A percentile compares a stretch with the other conserved stretches of the same genome.
These are phyloP conservation scores for Fusarium sp. DNA, from an alignment of 2,329 filamentous ascomycete species.

Conservation along the genomic window DNA sequence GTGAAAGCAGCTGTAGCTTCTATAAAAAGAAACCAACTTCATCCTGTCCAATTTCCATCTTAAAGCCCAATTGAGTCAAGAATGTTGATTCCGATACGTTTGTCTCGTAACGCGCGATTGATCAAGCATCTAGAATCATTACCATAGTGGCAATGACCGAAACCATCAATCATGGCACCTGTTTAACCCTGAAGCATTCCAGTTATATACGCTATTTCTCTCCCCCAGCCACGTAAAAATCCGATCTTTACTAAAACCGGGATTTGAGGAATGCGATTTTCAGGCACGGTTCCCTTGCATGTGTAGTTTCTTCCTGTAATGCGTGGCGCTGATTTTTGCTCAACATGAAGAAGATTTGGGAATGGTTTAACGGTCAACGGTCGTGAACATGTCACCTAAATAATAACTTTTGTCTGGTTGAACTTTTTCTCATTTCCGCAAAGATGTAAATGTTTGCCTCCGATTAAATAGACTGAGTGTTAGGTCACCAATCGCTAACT, in stretches of 20 bases:
- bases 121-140: conserved; percentile 3
- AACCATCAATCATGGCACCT: not conserved
- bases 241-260: conserved; percentile 7
- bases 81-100: not conserved
- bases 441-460: too few relatives aligned
- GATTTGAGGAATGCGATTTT: conserved; percentile 19
- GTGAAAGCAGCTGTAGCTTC: not conserved
- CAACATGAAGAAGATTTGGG: not conserved
- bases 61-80: not conserved
- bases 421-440: too few relatives aligned
- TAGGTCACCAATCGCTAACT: too few relatives aligned
- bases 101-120: too few relatives aligned
- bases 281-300: conserved; percentile 2
- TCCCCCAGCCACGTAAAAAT: conserved; percentile 12
- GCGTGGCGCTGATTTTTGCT: conserved; percentile 1
- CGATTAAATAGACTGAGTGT: too few relatives aligned
- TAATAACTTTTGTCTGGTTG: too few relatives aligned
- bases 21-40: not conserved
- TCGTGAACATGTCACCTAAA: not conserved
- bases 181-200: conserved; percentile 25
- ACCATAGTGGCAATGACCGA: conserved; percentile 3
- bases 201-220: not conserved
- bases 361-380: conserved; percentile 16
- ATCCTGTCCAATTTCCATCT: not conserved
- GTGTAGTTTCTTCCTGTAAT: not conserved